phyloP scores from a whole-genome alignment of 2,329 filamentous ascomycete species.

The Teratosphaeria epicoccoides region DNA sequence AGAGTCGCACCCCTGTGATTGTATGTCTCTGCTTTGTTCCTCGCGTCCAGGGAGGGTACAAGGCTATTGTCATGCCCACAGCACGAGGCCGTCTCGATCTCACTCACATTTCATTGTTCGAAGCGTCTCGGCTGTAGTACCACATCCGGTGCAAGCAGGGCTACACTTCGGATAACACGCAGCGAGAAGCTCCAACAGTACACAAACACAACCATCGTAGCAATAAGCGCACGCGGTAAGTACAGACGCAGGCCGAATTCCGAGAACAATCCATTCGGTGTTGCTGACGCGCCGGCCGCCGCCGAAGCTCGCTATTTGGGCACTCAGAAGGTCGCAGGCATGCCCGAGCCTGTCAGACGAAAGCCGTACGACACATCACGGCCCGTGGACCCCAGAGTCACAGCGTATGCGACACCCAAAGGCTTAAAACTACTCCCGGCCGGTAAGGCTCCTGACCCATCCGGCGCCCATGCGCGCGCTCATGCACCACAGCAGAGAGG shows the following conservation, averaged over 20 bases:
- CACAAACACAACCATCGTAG: neutral
- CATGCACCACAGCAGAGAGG: neutral
- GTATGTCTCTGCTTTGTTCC: neutral
- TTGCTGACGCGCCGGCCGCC: neutral
- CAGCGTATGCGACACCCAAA: neutral
- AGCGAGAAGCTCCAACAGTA: neutral
- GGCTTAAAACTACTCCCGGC: neutral
- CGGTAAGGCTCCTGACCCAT: neutral
- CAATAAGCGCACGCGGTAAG: neutral
- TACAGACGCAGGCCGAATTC: neutral
- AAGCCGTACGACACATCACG: neutral
- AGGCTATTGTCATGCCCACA: neutral
- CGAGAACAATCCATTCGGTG: neutral
- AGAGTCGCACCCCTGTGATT: too few relatives aligned
- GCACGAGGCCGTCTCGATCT: neutral
- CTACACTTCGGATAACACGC: neutral
- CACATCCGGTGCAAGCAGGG: constrained; percentile 5
- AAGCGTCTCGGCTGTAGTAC: neutral
- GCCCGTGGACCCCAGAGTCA: neutral
- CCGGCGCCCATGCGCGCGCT: neutral
- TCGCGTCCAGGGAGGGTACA: neutral
- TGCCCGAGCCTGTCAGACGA: neutral
- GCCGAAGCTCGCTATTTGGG: constrained; percentile 1
- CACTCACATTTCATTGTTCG: neutral
- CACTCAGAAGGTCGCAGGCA: neutral